A percentile compares a stretch with the other conserved stretches of the same genome.
phyloP scores from a whole-genome alignment of 1,284 basidiomycete species.

The Heterobasidion occidentale region DNA sequence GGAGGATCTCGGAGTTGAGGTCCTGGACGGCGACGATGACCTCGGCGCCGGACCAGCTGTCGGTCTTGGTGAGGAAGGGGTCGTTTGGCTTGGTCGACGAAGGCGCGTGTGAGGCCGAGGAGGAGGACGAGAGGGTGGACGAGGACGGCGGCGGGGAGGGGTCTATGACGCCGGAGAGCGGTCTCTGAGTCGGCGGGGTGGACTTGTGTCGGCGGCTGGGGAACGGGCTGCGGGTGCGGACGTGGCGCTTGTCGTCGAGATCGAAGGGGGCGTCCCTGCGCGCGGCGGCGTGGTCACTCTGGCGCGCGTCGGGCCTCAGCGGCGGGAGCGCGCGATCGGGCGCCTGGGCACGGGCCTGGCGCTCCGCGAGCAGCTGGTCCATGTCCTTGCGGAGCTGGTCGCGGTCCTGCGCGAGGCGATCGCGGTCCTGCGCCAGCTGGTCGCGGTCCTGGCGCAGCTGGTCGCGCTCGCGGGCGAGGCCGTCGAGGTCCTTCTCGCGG shows the following conservation, averaged over 20 bases:
- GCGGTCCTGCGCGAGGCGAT: conserved; percentile 21
- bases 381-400: conserved; percentile 34
- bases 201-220: conserved; percentile 18
- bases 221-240: conserved; percentile 15
- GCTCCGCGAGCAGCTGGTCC: conserved; percentile 23
- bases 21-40: conserved; percentile 72
- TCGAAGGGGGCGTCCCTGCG: conserved; percentile 7
- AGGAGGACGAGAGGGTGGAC: conserved; percentile 33
- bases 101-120: conserved; percentile 27
- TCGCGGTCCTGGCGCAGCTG: conserved; percentile 37
- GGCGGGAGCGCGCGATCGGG: conserved; percentile 14
- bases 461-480: conserved; percentile 23
- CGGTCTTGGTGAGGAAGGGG: conserved; percentile 62
- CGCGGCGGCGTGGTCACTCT: conserved; percentile 6
- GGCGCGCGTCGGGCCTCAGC: conserved; percentile 9
- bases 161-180: conserved; percentile 1
- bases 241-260: conserved; percentile 10
- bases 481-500: conserved; percentile 43
- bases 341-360: conserved; percentile 12
- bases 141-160: conserved; percentile 18
- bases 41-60: conserved; percentile 68
- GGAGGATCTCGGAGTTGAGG: conserved; percentile 69
- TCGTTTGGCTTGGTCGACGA: conserved; percentile 26
- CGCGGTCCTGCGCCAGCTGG: conserved; percentile 8
- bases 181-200: conserved; percentile 15